Evolutionary conservation across 306 rosid species (phyloP).

Genomic region (Malus domestica): ASM211411v1 NC_041799.1:29433501-29434000

Average conservation of each 20-base stretch:
- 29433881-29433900: constrained; percentile 58
- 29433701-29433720: constrained; percentile 87
- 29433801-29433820: constrained; percentile 72
- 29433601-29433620: constrained; percentile 82
- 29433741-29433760: constrained; percentile 51
- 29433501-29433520: constrained; percentile 57
- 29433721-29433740: constrained; percentile 85
- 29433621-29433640: constrained; percentile 78
- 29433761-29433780: constrained; percentile 58
- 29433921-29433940: constrained; percentile 89
- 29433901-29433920: constrained; percentile 77
- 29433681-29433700: constrained; percentile 77
- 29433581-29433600: constrained; percentile 66
- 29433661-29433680: constrained; percentile 51
- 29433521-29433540: constrained; percentile 79
- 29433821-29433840: constrained; percentile 74
- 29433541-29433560: constrained; percentile 83
- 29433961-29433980: constrained; percentile 67
- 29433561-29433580: constrained; percentile 70
- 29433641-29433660: constrained; percentile 34
- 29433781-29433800: constrained; percentile 62
- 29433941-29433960: constrained; percentile 75
- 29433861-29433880: constrained; percentile 63
- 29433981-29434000: constrained; percentile 96
- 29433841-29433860: constrained; percentile 63